Evolutionary conservation across 768 basidiomycete species (phyloP).

Genomic region (Boletus tomentosulus): DNA sequence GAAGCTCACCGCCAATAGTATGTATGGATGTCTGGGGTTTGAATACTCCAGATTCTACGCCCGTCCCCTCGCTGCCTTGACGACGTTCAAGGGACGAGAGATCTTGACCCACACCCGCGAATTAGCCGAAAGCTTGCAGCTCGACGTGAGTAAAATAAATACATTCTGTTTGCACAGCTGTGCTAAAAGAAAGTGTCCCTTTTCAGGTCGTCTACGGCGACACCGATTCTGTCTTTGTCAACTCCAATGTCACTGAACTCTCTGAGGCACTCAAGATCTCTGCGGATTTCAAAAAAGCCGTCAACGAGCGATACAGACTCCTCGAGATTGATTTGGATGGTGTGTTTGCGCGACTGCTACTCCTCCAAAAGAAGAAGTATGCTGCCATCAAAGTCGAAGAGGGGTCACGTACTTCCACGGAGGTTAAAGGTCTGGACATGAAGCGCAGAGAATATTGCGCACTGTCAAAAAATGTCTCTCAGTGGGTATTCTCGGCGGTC

Average conservation of each 20-base stretch:
- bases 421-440: conserved; percentile 98
- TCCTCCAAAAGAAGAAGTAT: conserved; percentile 99
- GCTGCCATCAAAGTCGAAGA: conserved; percentile 95
- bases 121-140: conserved; percentile 81
- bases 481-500: conserved; percentile 48
- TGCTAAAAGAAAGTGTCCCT: background rate
- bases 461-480: conserved; percentile 88
- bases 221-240: conserved; percentile 98
- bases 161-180: background rate
- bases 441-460: conserved; percentile 94
- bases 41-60: conserved; percentile 97
- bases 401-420: conserved; percentile 67
- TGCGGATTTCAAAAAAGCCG: conserved; percentile 87
- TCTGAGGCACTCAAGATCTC: conserved; percentile 90
- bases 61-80: conserved; percentile 92
- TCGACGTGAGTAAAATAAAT: conserved; percentile 66
- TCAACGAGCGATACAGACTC: conserved; percentile 92
- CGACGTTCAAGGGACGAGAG: conserved; percentile 96
- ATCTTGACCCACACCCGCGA: conserved; percentile 92
- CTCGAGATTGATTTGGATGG: conserved; percentile 97
- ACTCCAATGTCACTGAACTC: conserved; percentile 88
- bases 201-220: conserved; percentile 95
- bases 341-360: conserved; percentile 85
- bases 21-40: conserved; percentile 99
- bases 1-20: conserved; percentile 98